Base-by-base conservation (phyloP, 345 rosid genomes). In the Erucastrum elatum region DNA sequence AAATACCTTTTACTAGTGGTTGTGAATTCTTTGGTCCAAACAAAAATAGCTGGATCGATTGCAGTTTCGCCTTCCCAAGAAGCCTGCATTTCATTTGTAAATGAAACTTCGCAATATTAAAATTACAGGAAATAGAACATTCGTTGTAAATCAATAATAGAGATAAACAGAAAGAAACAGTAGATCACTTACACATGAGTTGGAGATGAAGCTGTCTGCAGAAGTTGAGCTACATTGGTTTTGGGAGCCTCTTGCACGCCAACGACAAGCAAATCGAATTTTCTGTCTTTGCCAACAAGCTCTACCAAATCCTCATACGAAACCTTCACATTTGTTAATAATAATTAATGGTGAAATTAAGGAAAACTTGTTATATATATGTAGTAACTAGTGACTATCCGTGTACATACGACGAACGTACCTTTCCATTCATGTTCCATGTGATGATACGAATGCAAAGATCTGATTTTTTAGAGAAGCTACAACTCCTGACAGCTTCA, bases 361-460 rank as follows among this genome's bases (percentile, higher is more conserved):
- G 46, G 8, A 16, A 56, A 15, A 2, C 4, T 71, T 26, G 6
- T 7, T 3, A 59, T 34, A 51, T 13, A 49, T 13, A 51, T 13
- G 27, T 35, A 15, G 17, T 55, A 27, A 55, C 2, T 41, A 44
- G 17, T 25, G 34, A 41, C 11, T 17, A 34, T 21, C 13, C 5
- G 11, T 0, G 4, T 66, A 21, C 63, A 5, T 25, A 59, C 31
- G 31, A 59, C n/a, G 31, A 59, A 59, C 33, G 9, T 64, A 91
- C 92, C 87, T 84, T 84, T 64, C 97, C 97, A 70, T 91, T 91
- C 92, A 86, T 89, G 84, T 91, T 91, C 94, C 97, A 91, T 39
- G 97, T 91, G 21, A 91, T 80, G 4, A 79, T 34, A 77, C 89
- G 89, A 75, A 91, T 87, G 66, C 97, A 89, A 62, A 90, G 77